Evolutionary conservation across 2,329 filamentous ascomycete species (phyloP).

Genomic region (Chaetomiaceae sp.): DNA sequence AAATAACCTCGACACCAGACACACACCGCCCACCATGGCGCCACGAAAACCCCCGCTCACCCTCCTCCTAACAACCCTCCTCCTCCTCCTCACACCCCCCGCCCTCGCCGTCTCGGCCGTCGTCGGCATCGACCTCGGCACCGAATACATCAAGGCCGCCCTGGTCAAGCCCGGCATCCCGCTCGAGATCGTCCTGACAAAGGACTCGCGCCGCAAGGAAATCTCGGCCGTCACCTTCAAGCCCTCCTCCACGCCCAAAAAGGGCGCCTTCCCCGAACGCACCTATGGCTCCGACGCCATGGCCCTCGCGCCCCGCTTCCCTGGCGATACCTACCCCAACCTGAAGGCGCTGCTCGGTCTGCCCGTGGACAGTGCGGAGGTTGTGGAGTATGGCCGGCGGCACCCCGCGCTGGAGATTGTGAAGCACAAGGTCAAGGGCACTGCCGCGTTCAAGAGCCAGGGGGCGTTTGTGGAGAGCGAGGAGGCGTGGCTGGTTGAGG

Average conservation of each 20-base stretch:
- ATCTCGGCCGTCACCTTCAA: conserved; percentile 90
- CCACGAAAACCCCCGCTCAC: conserved; percentile 38
- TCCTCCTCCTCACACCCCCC: conserved; percentile 42
- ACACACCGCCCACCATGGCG: conserved; percentile 36
- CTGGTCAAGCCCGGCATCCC: conserved; percentile 96
- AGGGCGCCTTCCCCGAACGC: conserved; percentile 74
- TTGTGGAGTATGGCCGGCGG: conserved; percentile 65
- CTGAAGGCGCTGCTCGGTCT: conserved; percentile 87
- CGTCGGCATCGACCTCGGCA: conserved; percentile 88
- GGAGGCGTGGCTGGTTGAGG: conserved; percentile 75
- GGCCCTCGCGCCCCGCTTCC: conserved; percentile 80
- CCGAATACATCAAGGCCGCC: conserved; percentile 93
- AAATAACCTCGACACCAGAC: conserved; percentile 2
- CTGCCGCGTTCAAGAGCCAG: conserved; percentile 76
- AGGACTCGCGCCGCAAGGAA: conserved; percentile 96
- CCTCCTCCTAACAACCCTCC: conserved; percentile 35
- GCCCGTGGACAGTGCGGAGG: conserved; percentile 52
- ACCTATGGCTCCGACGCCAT: conserved; percentile 89
- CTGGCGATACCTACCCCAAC: conserved; percentile 90
- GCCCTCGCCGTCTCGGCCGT: conserved; percentile 64
- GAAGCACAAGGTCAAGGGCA: conserved; percentile 55
- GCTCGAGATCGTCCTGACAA: conserved; percentile 95
- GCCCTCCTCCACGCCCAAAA: conserved; percentile 60
- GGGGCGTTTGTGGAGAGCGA: conserved; percentile 55
- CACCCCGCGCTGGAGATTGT: conserved; percentile 75